Evolutionary conservation across 78 protist species (phyloP).

Genomic region (Mantamonas sphyraenae): DNA sequence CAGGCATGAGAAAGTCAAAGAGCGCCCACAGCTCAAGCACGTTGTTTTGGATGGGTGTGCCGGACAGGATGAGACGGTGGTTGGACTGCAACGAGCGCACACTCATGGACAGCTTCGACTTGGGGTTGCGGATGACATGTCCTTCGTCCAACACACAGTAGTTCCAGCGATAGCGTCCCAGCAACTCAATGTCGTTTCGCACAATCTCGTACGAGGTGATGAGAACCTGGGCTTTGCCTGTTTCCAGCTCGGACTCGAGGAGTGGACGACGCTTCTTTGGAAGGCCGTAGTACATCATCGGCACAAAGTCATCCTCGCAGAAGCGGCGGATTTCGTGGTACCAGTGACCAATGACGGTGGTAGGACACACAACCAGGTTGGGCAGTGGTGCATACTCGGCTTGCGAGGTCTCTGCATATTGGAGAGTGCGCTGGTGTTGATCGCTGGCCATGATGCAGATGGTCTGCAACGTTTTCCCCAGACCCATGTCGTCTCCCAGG

Average conservation of each 20-base stretch:
- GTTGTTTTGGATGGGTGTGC: slow-evolving; percentile 90
- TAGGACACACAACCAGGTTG: slow-evolving; percentile 84
- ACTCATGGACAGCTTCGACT: slow-evolving; percentile 41
- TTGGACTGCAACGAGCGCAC: slow-evolving; percentile 47
- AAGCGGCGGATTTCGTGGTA: not conserved
- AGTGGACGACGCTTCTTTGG: slow-evolving; percentile 34
- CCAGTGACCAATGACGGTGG: slow-evolving; percentile 91
- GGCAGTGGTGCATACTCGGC: slow-evolving; percentile 25
- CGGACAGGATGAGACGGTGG: slow-evolving; percentile 92
- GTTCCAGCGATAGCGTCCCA: slow-evolving; percentile 31
- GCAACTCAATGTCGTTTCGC: slow-evolving; percentile 53
- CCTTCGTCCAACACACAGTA: slow-evolving; percentile 95
- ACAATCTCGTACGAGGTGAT: slow-evolving; percentile 73
- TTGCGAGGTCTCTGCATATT: not conserved
- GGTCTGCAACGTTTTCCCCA: slow-evolving; percentile 94
- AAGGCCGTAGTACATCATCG: slow-evolving; percentile 51
- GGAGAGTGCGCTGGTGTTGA: slow-evolving; percentile 16
- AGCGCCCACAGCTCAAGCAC: slow-evolving; percentile 92
- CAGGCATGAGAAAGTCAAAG: slow-evolving; percentile 97
- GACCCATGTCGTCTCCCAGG: slow-evolving; percentile 94
- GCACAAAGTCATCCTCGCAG: slow-evolving; percentile 13
- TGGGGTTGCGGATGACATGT: slow-evolving; percentile 80
- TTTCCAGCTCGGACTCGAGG: slow-evolving; percentile 5
- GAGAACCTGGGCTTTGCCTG: slow-evolving; percentile 20
- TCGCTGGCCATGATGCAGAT: slow-evolving; percentile 63